These are phyloP conservation scores for Populus hybrid DNA, from an alignment of 441 rosid genomes.

Conservation along the genomic window DNA sequence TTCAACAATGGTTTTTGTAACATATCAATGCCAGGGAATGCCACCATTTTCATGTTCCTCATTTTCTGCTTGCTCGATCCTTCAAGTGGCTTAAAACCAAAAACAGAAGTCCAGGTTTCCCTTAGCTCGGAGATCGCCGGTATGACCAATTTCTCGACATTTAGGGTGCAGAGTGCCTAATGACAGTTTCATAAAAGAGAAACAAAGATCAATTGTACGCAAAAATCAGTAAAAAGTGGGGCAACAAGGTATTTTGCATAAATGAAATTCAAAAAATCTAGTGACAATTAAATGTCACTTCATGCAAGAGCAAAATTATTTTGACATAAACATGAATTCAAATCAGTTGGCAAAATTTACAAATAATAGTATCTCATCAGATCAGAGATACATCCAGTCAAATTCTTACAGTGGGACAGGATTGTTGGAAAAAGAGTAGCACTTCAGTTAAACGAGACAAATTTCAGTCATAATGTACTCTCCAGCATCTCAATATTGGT, in stretches of 20 bases:
- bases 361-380: neutral
- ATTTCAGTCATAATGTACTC: neutral
- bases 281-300: neutral
- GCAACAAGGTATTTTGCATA: neutral
- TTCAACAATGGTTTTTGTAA: constrained; percentile 58
- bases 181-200: constrained; percentile 1
- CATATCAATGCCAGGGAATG: constrained; percentile 91
- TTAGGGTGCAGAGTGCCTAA: constrained; percentile 72
- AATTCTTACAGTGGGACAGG: neutral
- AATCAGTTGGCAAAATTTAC: neutral
- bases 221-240: constrained; percentile 1
- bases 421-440: neutral
- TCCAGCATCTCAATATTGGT: neutral
- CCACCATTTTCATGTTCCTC: constrained; percentile 68
- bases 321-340: neutral
- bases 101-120: constrained; percentile 86
- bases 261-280: neutral
- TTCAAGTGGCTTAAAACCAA: constrained; percentile 67
- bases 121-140: constrained; percentile 87
- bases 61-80: constrained; percentile 39
- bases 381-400: neutral
- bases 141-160: constrained; percentile 77
- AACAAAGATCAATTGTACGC: neutral
- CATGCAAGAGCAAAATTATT: neutral
- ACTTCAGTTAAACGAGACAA: neutral